Percentiles rank a stretch among this genome's conserved stretches.
Conservation (phyloP, 371 early-diverging fungal genomes). For the Apophysomyces ossiformis region DNA sequence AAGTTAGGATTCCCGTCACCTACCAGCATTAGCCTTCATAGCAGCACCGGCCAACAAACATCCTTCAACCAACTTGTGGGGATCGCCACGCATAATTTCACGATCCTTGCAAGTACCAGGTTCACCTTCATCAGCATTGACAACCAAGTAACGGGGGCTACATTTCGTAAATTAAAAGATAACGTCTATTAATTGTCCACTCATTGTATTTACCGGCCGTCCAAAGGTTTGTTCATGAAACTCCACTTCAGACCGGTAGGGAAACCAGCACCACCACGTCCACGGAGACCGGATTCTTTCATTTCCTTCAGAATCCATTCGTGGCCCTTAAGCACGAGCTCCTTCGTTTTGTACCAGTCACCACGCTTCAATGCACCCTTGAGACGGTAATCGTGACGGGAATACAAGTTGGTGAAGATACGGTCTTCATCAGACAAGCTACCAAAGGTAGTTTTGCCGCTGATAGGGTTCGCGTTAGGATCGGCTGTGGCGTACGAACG, state of each 20-base stretch:
- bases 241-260: conserved; percentile 98
- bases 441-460: conserved; percentile 66
- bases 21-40: conserved; percentile 95
- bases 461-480: conserved; percentile 57
- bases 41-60: conserved; percentile 96
- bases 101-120: conserved; percentile 99
- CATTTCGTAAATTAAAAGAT: background rate
- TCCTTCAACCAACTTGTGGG: conserved; percentile 97
- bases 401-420: conserved; percentile 97
- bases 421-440: conserved; percentile 91
- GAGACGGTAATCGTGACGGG: conserved; percentile 87
- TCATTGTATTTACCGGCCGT: conserved; percentile 62
- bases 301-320: conserved; percentile 98
- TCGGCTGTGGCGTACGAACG: conserved; percentile 52
- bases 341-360: conserved; percentile 99
- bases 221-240: conserved; percentile 96
- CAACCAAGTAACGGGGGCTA: conserved; percentile 93
- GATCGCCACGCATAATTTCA: conserved; percentile 97
- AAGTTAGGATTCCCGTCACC: background rate
- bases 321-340: conserved; percentile 93
- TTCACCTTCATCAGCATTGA: conserved; percentile 99
- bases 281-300: conserved; percentile 94
- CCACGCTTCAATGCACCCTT: conserved; percentile 93
- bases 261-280: conserved; percentile 98
- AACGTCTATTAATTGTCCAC: background rate